Evolutionary conservation across 805 yeast genomes (phyloP), one percentile per base, ranked within the genome.

Genomic region (Schwanniomyces sp.): DNA sequence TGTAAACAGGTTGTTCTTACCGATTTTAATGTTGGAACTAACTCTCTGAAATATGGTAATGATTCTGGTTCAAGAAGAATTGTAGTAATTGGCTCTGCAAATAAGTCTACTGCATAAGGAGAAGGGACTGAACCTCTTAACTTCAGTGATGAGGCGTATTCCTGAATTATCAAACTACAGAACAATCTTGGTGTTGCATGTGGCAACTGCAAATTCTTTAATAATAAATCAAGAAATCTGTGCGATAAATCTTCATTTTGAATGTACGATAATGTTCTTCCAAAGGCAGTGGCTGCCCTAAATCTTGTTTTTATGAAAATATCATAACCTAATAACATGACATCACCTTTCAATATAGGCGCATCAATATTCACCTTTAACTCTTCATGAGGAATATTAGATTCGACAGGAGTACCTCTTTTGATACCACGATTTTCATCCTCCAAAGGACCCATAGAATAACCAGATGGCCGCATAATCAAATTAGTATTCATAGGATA

Each of bases 301-400:
- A 88, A 74, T 64, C 94, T 85, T 2, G 95, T 87, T 41, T 86
- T 76, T 29, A 90, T 72, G 48, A 94, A 80, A 1, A 81, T 81
- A 26, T 88, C 91, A 41, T 76, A 67, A 0, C 96, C 96, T 29
- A 94, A 82, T 25, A 94, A 72, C 46, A 91, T 83, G 14, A 94
- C 86, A 67, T 94, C 99, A 58, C 99, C 99, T 40, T 83, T 80
- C 49, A 87, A 81, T 64, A 94, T 85, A 4, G 98, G 97, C 3
- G 96, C 87, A 68, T 94, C 99, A 49, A 94, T 91, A 62, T 92
- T 91, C 44, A 90, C 85, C 49, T 80, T 80, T 46, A 82, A 76
- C 43, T 78, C 85, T 32, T 78, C 86, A 2, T 69, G 59, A 2
- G 86, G 86, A 11, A 81, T 80, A 34, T 57, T 66, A 26, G 50